These are phyloP conservation scores for Moricandia moricandioides DNA, from an alignment of 345 rosid species.

Conservation along the genomic window DNA sequence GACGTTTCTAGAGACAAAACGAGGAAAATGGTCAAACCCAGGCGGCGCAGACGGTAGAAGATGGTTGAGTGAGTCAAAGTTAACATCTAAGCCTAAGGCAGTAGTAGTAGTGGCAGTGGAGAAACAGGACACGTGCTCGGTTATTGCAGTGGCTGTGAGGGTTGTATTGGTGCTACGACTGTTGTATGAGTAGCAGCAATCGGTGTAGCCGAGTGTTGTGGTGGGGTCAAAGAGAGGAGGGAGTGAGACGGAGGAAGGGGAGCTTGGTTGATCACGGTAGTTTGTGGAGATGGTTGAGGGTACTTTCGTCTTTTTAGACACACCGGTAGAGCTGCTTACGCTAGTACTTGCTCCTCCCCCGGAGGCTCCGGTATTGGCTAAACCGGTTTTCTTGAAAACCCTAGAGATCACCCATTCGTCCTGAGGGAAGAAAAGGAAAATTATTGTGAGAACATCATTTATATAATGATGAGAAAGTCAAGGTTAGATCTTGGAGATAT, in stretches of 20 bases:
- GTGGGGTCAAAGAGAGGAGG: conserved; percentile 72
- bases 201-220: conserved; percentile 38
- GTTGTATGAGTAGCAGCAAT: conserved; percentile 58
- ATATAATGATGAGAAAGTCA: background rate
- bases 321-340: conserved; percentile 22
- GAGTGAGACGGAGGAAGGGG: conserved; percentile 73
- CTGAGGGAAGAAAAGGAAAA: conserved; percentile 35
- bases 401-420: conserved; percentile 97
- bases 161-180: conserved; percentile 62
- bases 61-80: conserved; percentile 31
- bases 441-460: background rate
- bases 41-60: conserved; percentile 16
- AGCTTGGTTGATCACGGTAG: conserved; percentile 52
- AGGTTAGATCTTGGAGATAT: conserved; percentile 15
- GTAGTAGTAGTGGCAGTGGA: conserved; percentile 76
- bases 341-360: conserved; percentile 1
- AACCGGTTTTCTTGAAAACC: conserved; percentile 70
- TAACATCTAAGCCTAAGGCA: conserved; percentile 38
- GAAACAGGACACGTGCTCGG: conserved; percentile 99
- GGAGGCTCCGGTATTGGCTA: conserved; percentile 34
- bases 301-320: conserved; percentile 49
- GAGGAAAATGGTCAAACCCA: conserved; percentile 30
- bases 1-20: conserved; percentile 39
- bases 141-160: conserved; percentile 42
- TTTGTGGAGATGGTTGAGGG: conserved; percentile 30